phyloP scores from a whole-genome alignment of 192 early-diverging fungal genomes.

The Powellomyces hirtus region DNA sequence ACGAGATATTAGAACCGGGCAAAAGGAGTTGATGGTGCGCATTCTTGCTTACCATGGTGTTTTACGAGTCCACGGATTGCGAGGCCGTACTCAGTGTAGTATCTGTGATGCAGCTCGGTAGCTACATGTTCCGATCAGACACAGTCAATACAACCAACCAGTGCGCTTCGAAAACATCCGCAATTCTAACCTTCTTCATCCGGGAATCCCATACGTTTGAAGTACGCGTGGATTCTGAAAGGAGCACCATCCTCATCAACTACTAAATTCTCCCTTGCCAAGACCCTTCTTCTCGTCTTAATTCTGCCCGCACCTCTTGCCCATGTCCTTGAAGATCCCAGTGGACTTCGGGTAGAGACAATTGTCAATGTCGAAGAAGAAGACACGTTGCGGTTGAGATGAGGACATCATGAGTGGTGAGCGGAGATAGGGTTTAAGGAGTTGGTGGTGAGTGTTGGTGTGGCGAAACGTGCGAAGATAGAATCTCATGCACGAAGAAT shows the following conservation, averaged over 20 bases:
- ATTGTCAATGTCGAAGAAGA: constrained; percentile 84
- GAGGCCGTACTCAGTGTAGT: constrained; percentile 71
- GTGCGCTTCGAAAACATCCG: too few species aligned
- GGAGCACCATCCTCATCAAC: background rate
- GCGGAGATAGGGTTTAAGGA: too few species aligned
- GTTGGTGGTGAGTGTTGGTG: too few species aligned
- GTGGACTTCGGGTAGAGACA: constrained; percentile 53
- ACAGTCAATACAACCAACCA: too few species aligned
- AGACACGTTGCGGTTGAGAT: too few species aligned
- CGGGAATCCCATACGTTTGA: constrained; percentile 54
- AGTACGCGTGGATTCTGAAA: constrained; percentile 59
- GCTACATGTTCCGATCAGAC: too few species aligned
- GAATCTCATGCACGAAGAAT: too few species aligned
- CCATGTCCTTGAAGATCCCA: constrained; percentile 29
- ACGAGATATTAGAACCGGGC: background rate
- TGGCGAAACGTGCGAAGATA: too few species aligned
- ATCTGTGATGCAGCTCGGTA: constrained; percentile 47
- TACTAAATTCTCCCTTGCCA: background rate
- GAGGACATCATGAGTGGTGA: too few species aligned
- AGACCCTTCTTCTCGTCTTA: too few species aligned
- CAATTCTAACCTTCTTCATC: constrained; percentile 40
- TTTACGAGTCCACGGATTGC: constrained; percentile 67
- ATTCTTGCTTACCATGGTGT: constrained; percentile 54
- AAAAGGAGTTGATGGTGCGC: too few species aligned
- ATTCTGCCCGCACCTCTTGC: constrained; percentile 24